These are phyloP conservation scores for Erodium maritimum DNA, from an alignment of 345 rosid species.

Conservation along the genomic window DNA sequence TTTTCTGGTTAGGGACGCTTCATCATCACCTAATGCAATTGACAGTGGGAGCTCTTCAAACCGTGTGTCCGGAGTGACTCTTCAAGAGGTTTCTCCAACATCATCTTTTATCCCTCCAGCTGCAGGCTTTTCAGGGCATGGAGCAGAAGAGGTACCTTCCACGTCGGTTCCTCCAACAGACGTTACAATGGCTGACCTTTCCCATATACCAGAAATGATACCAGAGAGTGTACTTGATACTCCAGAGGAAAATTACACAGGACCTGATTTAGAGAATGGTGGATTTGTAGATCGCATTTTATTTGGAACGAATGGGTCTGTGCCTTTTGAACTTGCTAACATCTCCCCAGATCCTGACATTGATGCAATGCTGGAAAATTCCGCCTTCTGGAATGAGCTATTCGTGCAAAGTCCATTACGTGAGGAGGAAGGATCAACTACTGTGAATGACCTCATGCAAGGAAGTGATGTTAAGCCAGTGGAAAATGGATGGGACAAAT, in stretches of 20 bases:
- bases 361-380: slow-evolving; percentile 41
- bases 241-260: slow-evolving; percentile 30
- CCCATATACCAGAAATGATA: slow-evolving; percentile 37
- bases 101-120: background rate
- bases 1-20: slow-evolving; percentile 37
- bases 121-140: slow-evolving; percentile 1
- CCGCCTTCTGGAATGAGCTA: slow-evolving; percentile 45
- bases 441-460: slow-evolving; percentile 23
- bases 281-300: slow-evolving; percentile 37
- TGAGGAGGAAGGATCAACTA: slow-evolving; percentile 49
- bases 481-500: slow-evolving; percentile 40
- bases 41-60: background rate
- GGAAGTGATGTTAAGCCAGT: slow-evolving; percentile 22
- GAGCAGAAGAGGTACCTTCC: slow-evolving; percentile 7
- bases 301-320: slow-evolving; percentile 23
- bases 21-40: slow-evolving; percentile 19
- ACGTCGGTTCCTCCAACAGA: slow-evolving; percentile 18
- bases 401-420: slow-evolving; percentile 38
- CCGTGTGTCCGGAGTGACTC: background rate
- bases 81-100: background rate
- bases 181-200: slow-evolving; percentile 29
- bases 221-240: slow-evolving; percentile 24
- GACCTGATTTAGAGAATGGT: slow-evolving; percentile 25
- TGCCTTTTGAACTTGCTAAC: slow-evolving; percentile 43
- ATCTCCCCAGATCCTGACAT: slow-evolving; percentile 51